These are phyloP conservation scores for Rhododendron ferrugineum DNA, from an alignment of 148 eudicot genomes.

Conservation along the genomic window DNA sequence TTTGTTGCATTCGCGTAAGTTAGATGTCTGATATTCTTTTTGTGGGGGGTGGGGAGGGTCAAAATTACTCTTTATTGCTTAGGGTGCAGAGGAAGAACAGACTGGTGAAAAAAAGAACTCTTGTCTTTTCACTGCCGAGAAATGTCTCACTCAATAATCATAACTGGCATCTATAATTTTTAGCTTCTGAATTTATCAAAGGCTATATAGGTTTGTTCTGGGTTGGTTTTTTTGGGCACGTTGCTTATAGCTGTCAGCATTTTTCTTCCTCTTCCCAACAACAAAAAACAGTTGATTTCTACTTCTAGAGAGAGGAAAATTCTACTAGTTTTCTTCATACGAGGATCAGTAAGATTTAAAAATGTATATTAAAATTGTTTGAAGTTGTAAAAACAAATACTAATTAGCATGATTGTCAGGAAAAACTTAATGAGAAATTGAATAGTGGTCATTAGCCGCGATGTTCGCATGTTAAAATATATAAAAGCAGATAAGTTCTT, in stretches of 20 bases:
- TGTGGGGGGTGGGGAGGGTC: conserved; percentile 13
- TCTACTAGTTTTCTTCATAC: background rate
- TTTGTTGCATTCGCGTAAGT: background rate
- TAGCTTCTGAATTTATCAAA: background rate
- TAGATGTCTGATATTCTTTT: background rate
- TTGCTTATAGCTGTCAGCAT: background rate
- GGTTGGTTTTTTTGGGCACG: background rate
- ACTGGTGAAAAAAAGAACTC: conserved; percentile 22
- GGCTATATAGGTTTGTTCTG: background rate
- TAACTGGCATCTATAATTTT: conserved; percentile 4
- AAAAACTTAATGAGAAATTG: background rate
- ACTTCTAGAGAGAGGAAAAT: background rate
- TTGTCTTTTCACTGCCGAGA: conserved; percentile 41
- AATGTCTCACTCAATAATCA: conserved; percentile 41
- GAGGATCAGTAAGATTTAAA: background rate
- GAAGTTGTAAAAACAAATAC: background rate
- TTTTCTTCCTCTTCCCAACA: background rate
- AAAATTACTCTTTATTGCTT: conserved; percentile 26
- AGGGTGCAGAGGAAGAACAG: background rate
- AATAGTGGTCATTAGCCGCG: background rate
- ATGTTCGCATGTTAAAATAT: background rate
- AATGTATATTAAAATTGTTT: background rate
- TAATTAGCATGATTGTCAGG: background rate
- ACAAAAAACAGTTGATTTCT: background rate
- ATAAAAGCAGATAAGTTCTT: background rate